Conservation (phyloP, 2,329 filamentous ascomycete species). For the Aspergillus novoparasiticus region DNA sequence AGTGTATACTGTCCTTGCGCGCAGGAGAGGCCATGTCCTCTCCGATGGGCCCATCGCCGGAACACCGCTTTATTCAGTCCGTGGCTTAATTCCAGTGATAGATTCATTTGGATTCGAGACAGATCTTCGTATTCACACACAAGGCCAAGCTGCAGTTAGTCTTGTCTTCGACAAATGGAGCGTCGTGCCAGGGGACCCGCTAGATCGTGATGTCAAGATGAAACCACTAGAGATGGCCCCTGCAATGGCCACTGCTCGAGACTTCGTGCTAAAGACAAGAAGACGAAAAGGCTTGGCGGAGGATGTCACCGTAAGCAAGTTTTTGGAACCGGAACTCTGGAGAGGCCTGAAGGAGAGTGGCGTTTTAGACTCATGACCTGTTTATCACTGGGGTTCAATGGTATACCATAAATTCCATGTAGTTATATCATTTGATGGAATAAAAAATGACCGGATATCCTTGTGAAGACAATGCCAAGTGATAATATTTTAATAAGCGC, state of each 20-base stretch:
- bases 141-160: slow-evolving; percentile 86
- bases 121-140: slow-evolving; percentile 91
- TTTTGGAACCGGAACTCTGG: slow-evolving; percentile 93
- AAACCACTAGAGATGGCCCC: slow-evolving; percentile 84
- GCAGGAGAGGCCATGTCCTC: slow-evolving; percentile 87
- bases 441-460: background rate
- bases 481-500: background rate
- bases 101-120: slow-evolving; percentile 98
- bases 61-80: slow-evolving; percentile 89
- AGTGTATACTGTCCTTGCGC: slow-evolving; percentile 87
- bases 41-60: slow-evolving; percentile 93
- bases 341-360: slow-evolving; percentile 85
- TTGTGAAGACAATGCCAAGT: background rate
- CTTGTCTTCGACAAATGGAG: slow-evolving; percentile 96
- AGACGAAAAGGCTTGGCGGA: slow-evolving; percentile 91
- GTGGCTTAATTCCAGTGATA: slow-evolving; percentile 90
- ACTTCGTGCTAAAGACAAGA: slow-evolving; percentile 96
- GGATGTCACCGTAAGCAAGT: slow-evolving; percentile 94
- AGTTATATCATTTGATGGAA: slow-evolving; percentile 23
- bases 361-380: slow-evolving; percentile 66
- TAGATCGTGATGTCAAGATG: slow-evolving; percentile 82
- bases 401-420: slow-evolving; percentile 14
- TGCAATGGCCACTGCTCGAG: slow-evolving; percentile 85
- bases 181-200: slow-evolving; percentile 91
- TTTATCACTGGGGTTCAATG: slow-evolving; percentile 3